Percentiles rank a stretch among this genome's conserved stretches.
Conservation (phyloP, 1,139 yeast species). For the Taphrina confusa region DNA sequence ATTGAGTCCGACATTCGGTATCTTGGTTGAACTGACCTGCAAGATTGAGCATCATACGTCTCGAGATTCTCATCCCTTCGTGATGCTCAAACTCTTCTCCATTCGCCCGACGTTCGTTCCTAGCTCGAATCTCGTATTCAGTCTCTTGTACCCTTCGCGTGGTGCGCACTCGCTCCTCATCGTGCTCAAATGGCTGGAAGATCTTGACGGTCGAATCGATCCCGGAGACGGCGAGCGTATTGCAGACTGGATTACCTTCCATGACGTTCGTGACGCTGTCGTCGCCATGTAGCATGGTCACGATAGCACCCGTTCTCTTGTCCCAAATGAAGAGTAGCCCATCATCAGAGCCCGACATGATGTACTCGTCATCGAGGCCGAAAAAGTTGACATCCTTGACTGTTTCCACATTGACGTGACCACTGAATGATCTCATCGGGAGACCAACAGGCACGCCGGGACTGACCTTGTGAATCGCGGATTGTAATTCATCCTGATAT, state of each 20-base stretch:
- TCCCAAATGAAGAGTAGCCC: conserved; percentile 40
- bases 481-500: background rate
- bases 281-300: conserved; percentile 39
- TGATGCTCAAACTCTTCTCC: conserved; percentile 8
- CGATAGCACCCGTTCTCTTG: conserved; percentile 30
- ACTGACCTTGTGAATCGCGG: background rate
- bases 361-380: conserved; percentile 40
- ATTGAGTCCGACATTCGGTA: conserved; percentile 1
- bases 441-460: conserved; percentile 7
- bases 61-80: conserved; percentile 2
- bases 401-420: conserved; percentile 28
- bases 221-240: conserved; percentile 41
- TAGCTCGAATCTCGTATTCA: conserved; percentile 14
- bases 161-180: background rate
- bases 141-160: background rate
- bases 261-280: conserved; percentile 38
- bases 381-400: conserved; percentile 40
- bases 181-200: conserved; percentile 16
- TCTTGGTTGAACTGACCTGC: conserved; percentile 7
- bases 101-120: conserved; percentile 7
- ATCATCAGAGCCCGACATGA: conserved; percentile 41
- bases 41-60: conserved; percentile 2
- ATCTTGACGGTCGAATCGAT: conserved; percentile 36
- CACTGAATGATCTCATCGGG: conserved; percentile 18
- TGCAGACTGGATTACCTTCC: conserved; percentile 39